phyloP scores from a whole-genome alignment of 495 filamentous ascomycete species.

The Penicilliopsis zonata region DNA sequence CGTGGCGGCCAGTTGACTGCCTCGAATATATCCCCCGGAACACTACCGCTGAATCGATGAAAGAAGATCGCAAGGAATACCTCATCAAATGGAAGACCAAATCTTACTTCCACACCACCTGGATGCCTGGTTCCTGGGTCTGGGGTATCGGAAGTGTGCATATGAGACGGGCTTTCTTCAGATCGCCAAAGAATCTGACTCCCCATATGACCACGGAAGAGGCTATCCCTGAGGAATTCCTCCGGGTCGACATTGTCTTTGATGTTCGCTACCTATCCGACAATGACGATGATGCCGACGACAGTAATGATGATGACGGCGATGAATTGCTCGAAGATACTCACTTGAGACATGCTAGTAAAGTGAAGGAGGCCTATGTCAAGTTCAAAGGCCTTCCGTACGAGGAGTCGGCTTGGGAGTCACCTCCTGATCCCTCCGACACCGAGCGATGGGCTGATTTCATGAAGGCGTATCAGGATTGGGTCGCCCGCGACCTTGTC shows the following conservation, averaged over 20 bases:
- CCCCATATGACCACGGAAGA: slow-evolving; percentile 63
- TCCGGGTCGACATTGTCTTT: slow-evolving; percentile 81
- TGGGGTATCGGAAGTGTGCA: slow-evolving; percentile 51
- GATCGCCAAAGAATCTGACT: slow-evolving; percentile 45
- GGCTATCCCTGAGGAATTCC: slow-evolving; percentile 72
- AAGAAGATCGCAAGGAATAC: slow-evolving; percentile 74
- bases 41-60: slow-evolving; percentile 39
- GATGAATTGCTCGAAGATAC: slow-evolving; percentile 43
- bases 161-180: slow-evolving; percentile 68
- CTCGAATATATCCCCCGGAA: slow-evolving; percentile 28
- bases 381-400: slow-evolving; percentile 96
- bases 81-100: slow-evolving; percentile 74
- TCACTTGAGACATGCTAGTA: slow-evolving; percentile 53
- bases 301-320: slow-evolving; percentile 34
- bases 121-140: slow-evolving; percentile 85
- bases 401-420: slow-evolving; percentile 84
- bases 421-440: slow-evolving; percentile 57
- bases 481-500: slow-evolving; percentile 63
- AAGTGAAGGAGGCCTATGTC: slow-evolving; percentile 60
- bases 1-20: slow-evolving; percentile 63
- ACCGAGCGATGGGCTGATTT: slow-evolving; percentile 71
- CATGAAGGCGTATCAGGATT: slow-evolving; percentile 70
- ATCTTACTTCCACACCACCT: slow-evolving; percentile 68
- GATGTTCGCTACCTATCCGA: slow-evolving; percentile 65
- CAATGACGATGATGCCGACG: slow-evolving; percentile 26